These are phyloP conservation scores for Pleurotus eryngii DNA, from an alignment of 768 basidiomycete genomes.

Conservation along the genomic window DNA sequence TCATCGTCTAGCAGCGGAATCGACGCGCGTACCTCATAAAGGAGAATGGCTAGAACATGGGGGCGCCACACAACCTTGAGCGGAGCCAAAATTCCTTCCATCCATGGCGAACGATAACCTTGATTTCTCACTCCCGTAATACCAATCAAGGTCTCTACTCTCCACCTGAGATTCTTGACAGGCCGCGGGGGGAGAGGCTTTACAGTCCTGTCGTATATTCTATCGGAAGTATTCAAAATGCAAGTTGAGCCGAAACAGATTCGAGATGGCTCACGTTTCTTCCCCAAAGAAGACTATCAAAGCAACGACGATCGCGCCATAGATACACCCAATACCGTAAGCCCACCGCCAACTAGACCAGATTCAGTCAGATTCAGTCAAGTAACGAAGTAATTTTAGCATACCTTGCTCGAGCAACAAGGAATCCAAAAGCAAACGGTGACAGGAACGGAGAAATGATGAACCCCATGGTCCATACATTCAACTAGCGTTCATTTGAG, in stretches of 20 bases:
- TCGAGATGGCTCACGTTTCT: constrained; percentile 51
- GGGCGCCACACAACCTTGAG: constrained; percentile 62
- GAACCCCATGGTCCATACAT: constrained; percentile 73
- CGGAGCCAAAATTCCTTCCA: constrained; percentile 37
- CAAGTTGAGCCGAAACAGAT: not conserved
- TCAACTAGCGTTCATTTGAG: constrained; percentile 37
- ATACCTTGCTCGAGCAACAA: constrained; percentile 48
- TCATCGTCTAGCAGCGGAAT: not conserved
- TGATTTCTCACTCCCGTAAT: constrained; percentile 58
- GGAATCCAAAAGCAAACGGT: constrained; percentile 66
- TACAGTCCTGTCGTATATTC: constrained; percentile 60
- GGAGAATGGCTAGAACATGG: constrained; percentile 46
- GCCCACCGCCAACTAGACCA: constrained; percentile 52
- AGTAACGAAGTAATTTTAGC: not conserved
- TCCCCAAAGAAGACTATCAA: constrained; percentile 59
- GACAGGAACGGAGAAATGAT: constrained; percentile 62
- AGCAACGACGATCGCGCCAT: constrained; percentile 49
- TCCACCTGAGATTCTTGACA: constrained; percentile 41
- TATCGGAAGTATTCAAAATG: constrained; percentile 17
- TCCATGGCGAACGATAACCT: constrained; percentile 53
- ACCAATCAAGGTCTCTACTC: constrained; percentile 60
- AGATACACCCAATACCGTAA: constrained; percentile 64
- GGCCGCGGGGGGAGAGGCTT: constrained; percentile 44
- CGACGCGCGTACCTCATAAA: constrained; percentile 43
- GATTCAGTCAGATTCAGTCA: not conserved